Percentiles rank a stretch among this genome's conserved stretches.
Conservation (phyloP, 23 red algal genomes). For the Gracilariopsis chorda region DNA sequence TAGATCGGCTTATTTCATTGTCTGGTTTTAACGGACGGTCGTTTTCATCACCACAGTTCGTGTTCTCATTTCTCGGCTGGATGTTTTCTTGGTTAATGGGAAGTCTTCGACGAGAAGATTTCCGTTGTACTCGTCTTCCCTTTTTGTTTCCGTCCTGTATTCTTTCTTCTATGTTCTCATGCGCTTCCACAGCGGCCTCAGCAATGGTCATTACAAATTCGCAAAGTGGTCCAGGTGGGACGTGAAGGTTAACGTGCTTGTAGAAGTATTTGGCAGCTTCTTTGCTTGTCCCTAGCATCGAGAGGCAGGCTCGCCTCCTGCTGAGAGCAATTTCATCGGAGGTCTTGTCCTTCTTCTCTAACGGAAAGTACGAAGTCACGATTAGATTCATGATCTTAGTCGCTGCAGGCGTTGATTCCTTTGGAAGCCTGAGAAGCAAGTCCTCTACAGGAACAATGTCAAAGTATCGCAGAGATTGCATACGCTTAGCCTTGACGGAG, state of each 20-base stretch:
- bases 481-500: slow-evolving; percentile 25
- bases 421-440: slow-evolving; percentile 34
- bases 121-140: not conserved
- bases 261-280: slow-evolving; percentile 59
- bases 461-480: slow-evolving; percentile 55
- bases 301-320: slow-evolving; percentile 29
- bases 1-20: not conserved
- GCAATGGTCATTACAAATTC: slow-evolving; percentile 51
- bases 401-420: not conserved
- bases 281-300: slow-evolving; percentile 13
- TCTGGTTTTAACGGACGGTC: not conserved
- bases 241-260: slow-evolving; percentile 39
- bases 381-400: slow-evolving; percentile 53
- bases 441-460: slow-evolving; percentile 57
- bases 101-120: not conserved
- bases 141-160: not conserved
- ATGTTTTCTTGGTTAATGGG: slow-evolving; percentile 9
- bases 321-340: slow-evolving; percentile 6
- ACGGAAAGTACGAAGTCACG: slow-evolving; percentile 53
- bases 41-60: not conserved
- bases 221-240: slow-evolving; percentile 61
- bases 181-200: slow-evolving; percentile 1
- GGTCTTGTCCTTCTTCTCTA: slow-evolving; percentile 13
- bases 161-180: not conserved
- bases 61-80: not conserved